Conservation (phyloP, 371 early-diverging fungal species). For the Mucor plumbeus region DNA sequence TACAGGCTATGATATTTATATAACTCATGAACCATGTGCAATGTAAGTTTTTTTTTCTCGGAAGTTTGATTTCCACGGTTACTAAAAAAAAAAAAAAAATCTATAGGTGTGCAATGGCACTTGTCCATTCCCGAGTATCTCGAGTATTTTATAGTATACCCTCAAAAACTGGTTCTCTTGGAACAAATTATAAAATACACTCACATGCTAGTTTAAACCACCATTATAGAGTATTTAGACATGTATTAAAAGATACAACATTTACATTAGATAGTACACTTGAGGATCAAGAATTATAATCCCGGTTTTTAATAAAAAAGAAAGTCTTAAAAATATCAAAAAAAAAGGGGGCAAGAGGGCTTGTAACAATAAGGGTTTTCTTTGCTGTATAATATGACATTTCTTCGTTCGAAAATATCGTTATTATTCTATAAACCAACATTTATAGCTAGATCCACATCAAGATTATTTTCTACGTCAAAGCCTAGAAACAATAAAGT, state of each 20-base stretch:
- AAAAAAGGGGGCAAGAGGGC: neutral
- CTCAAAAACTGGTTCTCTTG: conserved; percentile 69
- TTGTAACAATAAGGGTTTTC: neutral
- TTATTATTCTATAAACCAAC: neutral
- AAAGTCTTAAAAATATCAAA: neutral
- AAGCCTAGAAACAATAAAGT: conserved; percentile 30
- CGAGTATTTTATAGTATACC: conserved; percentile 74
- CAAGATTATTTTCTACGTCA: conserved; percentile 8
- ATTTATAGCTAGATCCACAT: neutral
- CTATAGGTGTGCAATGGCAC: conserved; percentile 77
- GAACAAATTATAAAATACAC: conserved; percentile 73
- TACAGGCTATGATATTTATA: conserved; percentile 65
- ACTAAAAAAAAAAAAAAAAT: neutral
- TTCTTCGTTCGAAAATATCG: neutral
- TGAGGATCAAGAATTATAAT: conserved; percentile 27
- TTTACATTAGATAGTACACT: conserved; percentile 2
- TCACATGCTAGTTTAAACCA: conserved; percentile 74
- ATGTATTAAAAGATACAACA: conserved; percentile 14
- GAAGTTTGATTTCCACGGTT: neutral
- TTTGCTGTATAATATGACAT: neutral
- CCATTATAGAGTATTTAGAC: conserved; percentile 57
- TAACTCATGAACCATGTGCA: conserved; percentile 72
- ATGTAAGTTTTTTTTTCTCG: conserved; percentile 50
- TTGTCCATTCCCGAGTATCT: conserved; percentile 78
- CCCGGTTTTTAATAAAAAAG: conserved; percentile 5